Conservation (phyloP, 2,329 filamentous ascomycete genomes). For the Ceratocystis cacaofunesta region DNA sequence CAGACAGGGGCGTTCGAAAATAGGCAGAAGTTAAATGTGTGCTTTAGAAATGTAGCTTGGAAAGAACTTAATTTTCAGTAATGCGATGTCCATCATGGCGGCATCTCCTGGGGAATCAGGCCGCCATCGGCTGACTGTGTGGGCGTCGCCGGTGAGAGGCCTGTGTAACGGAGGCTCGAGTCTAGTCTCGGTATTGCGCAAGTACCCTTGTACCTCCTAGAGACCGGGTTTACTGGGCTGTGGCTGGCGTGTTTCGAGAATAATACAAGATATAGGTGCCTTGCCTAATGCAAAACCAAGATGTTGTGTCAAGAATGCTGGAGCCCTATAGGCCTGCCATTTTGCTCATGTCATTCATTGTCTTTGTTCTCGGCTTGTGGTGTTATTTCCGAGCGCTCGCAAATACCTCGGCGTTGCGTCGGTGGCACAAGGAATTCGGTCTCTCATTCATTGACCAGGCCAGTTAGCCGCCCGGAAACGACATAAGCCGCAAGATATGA, state of each 20-base stretch:
- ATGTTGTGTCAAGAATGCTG: neutral
- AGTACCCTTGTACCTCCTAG: neutral
- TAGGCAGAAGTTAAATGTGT: too few species aligned
- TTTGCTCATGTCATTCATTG: neutral
- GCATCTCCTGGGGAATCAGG: neutral
- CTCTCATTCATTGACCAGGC: neutral
- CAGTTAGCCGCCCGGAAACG: neutral
- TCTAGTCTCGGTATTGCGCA: neutral
- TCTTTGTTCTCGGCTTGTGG: neutral
- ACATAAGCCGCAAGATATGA: neutral
- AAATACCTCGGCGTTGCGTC: slow-evolving; percentile 14
- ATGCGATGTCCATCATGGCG: neutral
- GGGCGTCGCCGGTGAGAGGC: neutral
- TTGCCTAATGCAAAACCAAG: neutral
- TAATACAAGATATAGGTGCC: neutral
- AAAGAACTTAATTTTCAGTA: too few species aligned
- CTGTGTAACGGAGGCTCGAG: neutral
- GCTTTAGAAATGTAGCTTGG: too few species aligned
- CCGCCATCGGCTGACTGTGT: too few species aligned
- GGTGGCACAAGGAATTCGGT: slow-evolving; percentile 13
- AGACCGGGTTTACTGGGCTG: neutral
- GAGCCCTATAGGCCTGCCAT: neutral
- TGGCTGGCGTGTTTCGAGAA: neutral
- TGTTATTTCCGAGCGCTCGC: slow-evolving; percentile 8
- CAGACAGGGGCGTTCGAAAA: too few species aligned